A percentile compares a stretch with the other conserved stretches of the same genome.
Conservation (phyloP, 2,329 filamentous ascomycete genomes). For the Cladophialophora immunda region DNA sequence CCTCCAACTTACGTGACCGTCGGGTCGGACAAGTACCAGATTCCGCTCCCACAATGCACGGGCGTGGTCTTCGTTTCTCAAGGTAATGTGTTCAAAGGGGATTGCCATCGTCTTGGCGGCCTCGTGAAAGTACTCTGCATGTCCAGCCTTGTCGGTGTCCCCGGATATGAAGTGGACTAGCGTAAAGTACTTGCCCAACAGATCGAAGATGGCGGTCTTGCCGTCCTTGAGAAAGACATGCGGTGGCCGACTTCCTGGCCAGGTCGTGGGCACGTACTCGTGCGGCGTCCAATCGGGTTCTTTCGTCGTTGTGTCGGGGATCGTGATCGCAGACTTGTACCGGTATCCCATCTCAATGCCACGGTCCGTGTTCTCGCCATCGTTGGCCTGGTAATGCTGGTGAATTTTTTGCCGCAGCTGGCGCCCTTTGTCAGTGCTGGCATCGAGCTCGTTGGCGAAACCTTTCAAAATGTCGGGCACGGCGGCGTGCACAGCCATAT, state of each 20-base stretch:
- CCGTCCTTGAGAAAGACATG: slow-evolving; percentile 45
- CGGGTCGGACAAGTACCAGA: slow-evolving; percentile 41
- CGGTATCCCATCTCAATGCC: slow-evolving; percentile 41
- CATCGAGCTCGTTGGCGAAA: slow-evolving; percentile 4
- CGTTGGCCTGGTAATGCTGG: slow-evolving; percentile 16
- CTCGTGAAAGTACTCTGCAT: slow-evolving; percentile 7
- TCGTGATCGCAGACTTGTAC: slow-evolving; percentile 31
- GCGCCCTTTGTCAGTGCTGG: slow-evolving; percentile 10
- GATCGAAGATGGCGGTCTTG: slow-evolving; percentile 41
- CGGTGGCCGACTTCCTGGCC: slow-evolving; percentile 44
- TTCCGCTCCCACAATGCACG: slow-evolving; percentile 39
- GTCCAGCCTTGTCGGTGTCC: not conserved
- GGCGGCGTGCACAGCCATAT: slow-evolving; percentile 20
- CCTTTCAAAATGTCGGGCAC: slow-evolving; percentile 1
- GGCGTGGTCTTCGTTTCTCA: slow-evolving; percentile 36
- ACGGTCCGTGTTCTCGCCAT: slow-evolving; percentile 30
- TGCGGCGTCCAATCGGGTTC: slow-evolving; percentile 33
- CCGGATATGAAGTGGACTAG: slow-evolving; percentile 32
- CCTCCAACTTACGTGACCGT: slow-evolving; percentile 43
- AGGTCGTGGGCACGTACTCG: slow-evolving; percentile 43
- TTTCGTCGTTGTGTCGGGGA: slow-evolving; percentile 26
- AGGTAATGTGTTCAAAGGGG: slow-evolving; percentile 32
- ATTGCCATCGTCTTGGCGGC: slow-evolving; percentile 23
- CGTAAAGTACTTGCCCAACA: slow-evolving; percentile 33
- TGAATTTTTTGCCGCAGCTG: slow-evolving; percentile 8